phyloP scores from a whole-genome alignment of 2,329 filamentous ascomycete species.

The Blastomyces percursus region DNA sequence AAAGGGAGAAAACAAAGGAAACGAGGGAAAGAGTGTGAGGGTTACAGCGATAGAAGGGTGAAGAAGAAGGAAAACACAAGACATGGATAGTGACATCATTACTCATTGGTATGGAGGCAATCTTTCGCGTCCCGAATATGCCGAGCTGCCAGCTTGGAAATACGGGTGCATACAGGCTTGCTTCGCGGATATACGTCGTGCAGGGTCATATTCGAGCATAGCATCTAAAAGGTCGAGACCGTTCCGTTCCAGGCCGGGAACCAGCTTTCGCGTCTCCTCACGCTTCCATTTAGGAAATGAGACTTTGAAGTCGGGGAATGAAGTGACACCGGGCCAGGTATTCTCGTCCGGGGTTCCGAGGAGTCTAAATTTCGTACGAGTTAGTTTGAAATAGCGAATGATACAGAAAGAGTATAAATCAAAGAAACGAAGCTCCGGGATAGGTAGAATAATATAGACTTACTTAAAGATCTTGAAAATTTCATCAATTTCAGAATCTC shows the following conservation, averaged over 20 bases:
- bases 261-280: conserved; percentile 54
- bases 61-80: neutral
- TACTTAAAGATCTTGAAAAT: conserved; percentile 93
- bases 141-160: conserved; percentile 48
- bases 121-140: conserved; percentile 37
- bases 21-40: neutral
- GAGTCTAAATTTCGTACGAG: conserved; percentile 38
- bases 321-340: conserved; percentile 84
- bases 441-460: conserved; percentile 41
- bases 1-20: neutral
- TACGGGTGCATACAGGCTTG: conserved; percentile 76
- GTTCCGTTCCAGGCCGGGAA: conserved; percentile 59
- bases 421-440: neutral
- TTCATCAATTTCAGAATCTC: conserved; percentile 86
- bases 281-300: conserved; percentile 87
- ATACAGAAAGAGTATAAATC: neutral
- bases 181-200: conserved; percentile 78
- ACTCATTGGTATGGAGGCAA: conserved; percentile 31
- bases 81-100: conserved; percentile 1
- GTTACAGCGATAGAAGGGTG: neutral
- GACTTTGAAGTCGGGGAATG: conserved; percentile 84
- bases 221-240: conserved; percentile 44
- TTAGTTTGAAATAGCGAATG: conserved; percentile 1
- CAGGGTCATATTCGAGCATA: conserved; percentile 79
- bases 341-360: conserved; percentile 75